These are phyloP conservation scores for Pseudogymnoascus sp. DNA, from an alignment of 2,329 filamentous ascomycete species.

Conservation along the genomic window DNA sequence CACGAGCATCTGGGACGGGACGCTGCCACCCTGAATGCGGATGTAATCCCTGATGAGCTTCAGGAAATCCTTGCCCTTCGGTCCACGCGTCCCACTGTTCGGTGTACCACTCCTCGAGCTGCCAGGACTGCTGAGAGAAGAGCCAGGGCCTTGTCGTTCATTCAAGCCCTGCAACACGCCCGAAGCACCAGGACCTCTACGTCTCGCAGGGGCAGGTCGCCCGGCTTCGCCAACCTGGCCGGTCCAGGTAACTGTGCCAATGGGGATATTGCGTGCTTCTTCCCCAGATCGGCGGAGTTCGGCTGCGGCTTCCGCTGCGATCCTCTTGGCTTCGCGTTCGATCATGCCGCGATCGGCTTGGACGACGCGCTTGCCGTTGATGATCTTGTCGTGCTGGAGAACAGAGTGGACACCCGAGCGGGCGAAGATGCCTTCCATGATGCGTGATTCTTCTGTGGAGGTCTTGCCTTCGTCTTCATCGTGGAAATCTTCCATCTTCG, in stretches of 20 bases:
- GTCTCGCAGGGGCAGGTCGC: slow-evolving; percentile 48
- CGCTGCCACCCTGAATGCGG: slow-evolving; percentile 66
- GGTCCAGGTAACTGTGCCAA: slow-evolving; percentile 91
- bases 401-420: slow-evolving; percentile 82
- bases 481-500: slow-evolving; percentile 58
- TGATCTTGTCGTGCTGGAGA: slow-evolving; percentile 85
- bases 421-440: slow-evolving; percentile 86
- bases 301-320: slow-evolving; percentile 70
- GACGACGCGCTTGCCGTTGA: slow-evolving; percentile 66
- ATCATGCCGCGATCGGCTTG: slow-evolving; percentile 73
- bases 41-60: slow-evolving; percentile 74
- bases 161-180: slow-evolving; percentile 52
- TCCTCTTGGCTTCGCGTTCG: slow-evolving; percentile 70
- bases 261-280: slow-evolving; percentile 63
- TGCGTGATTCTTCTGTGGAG: slow-evolving; percentile 58
- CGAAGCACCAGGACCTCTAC: slow-evolving; percentile 44
- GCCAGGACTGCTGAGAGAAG: slow-evolving; percentile 33
- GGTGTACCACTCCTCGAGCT: slow-evolving; percentile 42
- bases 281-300: slow-evolving; percentile 69
- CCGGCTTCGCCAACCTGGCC: slow-evolving; percentile 75
- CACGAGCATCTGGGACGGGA: slow-evolving; percentile 77
- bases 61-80: slow-evolving; percentile 57
- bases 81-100: slow-evolving; percentile 30
- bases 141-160: slow-evolving; percentile 41
- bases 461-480: slow-evolving; percentile 38